Base-by-base conservation (phyloP, 441 rosid genomes). In the Euphorbia schlechtendalii region DNA sequence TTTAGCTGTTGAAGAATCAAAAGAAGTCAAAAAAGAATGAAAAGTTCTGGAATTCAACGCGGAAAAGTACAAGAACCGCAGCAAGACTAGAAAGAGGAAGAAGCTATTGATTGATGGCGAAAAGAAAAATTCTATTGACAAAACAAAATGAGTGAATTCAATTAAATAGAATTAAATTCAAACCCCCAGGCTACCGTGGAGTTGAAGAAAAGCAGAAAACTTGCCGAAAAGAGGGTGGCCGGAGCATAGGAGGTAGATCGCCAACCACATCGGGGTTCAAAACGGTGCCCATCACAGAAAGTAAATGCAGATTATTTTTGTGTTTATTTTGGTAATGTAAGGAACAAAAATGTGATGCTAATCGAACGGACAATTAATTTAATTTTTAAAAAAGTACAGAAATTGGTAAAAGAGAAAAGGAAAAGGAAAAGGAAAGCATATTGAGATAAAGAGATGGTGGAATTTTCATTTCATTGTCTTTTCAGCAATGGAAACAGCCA, bases 251-350 rank as follows among this genome's bases (percentile, higher is more conserved):
- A 55, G 43, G 38, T 40, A 9, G 41, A 65, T 65, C 61, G 40
- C 52, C 69, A n/a, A 27, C 25, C 61, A 17, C 53, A 55, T 65
- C 51, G 18, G 43, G n/a, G n/a, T n/a, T n/a, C n/a, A n/a, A n/a
- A 58, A 54, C 8, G 60, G 58, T 64, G 60, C 41, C 53, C 69
- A 41, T 64, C 61, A 52, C 61, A 65, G 6, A 65, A 54, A 54
- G n/a, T 24, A 38, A 25, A 65, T 4, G 8, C 9, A 10, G 48
- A 27, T n/a, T n/a, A n/a, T n/a, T n/a, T n/a, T n/a, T n/a, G n/a
- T n/a, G n/a, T n/a, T n/a, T n/a, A n/a, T n/a, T n/a, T n/a, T n/a
- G n/a, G n/a, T n/a, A n/a, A n/a, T n/a, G n/a, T n/a, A n/a, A n/a
- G n/a, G n/a, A n/a, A n/a, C n/a, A n/a, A n/a, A n/a, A 64, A 20